Evolutionary conservation across 352 stramenopile genomes (phyloP), one percentile per base, ranked within the genome.

Genomic region (Phytophthora boehmeriae): DNA sequence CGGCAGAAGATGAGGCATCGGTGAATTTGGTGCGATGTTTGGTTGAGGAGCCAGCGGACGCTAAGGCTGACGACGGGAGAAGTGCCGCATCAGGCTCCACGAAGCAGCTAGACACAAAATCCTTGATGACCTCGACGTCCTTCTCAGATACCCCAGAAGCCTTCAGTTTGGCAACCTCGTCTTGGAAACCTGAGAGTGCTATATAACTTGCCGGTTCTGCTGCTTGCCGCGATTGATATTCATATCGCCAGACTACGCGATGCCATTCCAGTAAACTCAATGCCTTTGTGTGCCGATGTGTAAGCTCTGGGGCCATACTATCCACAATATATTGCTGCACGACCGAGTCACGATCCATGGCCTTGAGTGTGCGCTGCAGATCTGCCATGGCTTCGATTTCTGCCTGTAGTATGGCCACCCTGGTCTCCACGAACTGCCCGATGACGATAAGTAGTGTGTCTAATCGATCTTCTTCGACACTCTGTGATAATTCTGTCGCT

Each of bases 271-370:
- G 66, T 19, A 95, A 61, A 56, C 81, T 85, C 41, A 95, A 49
- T 27, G 86, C 86, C 53, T 91, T 92, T 4, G 78, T 80, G 20
- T 93, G 82, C 6, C 82, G 76, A 55, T 95, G 86, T n/a, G 86
- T 95, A 13, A 89, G 67, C 23, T 92, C 78, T 8, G 86, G 84
- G 41, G 90, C 71, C 80, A 92, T 92, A 44, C 75, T 78, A 64
- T 95, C 86, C 25, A 92, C 73, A 49, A 95, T 88, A 47, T 92
- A 95, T 64, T 95, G 83, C 76, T 95, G 83, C 19, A 95, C 85
- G 23, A 92, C 84, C 1, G 86, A 92, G n/a, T 89, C 79, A 17
- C 84, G 82, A 47, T 95, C 86, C 79, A 92, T 88, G 11, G 74
- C 73, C n/a, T 77, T 71, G 10, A 95, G 70, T 28, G 90, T 78